Evolutionary conservation across 768 basidiomycete genomes (phyloP).

Genomic region (Tylopilus balloui): DNA sequence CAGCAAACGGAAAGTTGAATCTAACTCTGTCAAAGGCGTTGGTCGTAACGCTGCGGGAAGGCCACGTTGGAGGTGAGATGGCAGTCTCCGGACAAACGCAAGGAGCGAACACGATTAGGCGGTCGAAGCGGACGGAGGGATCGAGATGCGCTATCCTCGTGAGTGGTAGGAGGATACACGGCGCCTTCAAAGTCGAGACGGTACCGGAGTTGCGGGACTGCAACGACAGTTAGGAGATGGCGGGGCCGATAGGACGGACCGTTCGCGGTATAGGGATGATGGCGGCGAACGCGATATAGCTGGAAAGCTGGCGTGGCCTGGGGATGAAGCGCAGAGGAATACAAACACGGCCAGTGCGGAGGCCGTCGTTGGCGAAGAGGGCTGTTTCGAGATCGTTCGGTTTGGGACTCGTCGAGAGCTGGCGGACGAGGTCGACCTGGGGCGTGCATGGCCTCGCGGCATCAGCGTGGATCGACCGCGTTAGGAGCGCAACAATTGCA

Average conservation of each 20-base stretch:
- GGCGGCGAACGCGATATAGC: conserved; percentile 23
- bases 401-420: conserved; percentile 39
- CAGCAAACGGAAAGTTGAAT: conserved; percentile 26
- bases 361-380: conserved; percentile 38
- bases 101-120: conserved; percentile 22
- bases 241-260: neutral
- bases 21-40: conserved; percentile 33
- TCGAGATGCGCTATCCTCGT: conserved; percentile 14
- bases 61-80: conserved; percentile 11
- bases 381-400: conserved; percentile 20
- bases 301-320: conserved; percentile 29
- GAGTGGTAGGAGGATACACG: conserved; percentile 35
- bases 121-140: conserved; percentile 32
- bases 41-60: conserved; percentile 29
- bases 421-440: too few species aligned
- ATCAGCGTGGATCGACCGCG: conserved; percentile 29
- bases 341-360: conserved; percentile 22
- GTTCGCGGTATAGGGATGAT: conserved; percentile 22
- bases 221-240: conserved; percentile 3
- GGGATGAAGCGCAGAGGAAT: conserved; percentile 2
- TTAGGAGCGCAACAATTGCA: conserved; percentile 29
- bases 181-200: conserved; percentile 35
- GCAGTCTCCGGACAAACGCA: conserved; percentile 37
- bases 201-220: conserved; percentile 20
- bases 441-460: conserved; percentile 19